Base-by-base conservation (phyloP, 768 basidiomycete species). In the Saitozyma sp. region DNA sequence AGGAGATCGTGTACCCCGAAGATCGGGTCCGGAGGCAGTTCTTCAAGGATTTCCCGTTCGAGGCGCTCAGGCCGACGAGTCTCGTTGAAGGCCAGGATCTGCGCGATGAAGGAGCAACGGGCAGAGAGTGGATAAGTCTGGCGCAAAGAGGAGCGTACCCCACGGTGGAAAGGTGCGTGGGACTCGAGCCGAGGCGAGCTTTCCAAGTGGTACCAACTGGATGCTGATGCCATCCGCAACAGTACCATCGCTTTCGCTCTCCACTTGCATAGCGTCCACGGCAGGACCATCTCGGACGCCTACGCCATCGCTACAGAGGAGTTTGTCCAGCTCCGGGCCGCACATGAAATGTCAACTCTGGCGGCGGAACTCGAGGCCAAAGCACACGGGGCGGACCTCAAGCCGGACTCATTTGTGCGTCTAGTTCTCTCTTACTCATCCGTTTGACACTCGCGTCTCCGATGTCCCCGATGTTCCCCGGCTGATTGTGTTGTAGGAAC, bases 31-130 rank as follows among this genome's bases (percentile, higher is more conserved):
- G 96, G 42, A 83, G 86, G 58, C 90, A 91, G 77, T 98, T 99
- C 83, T 98, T 94, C 83, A 83, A 83, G 48, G 96, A 99, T 82
- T 94, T 96, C 77, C 93, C 96, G 8, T 96, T 96, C 74, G 94
- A 99, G 81, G 89, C 92, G 1, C 90, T 94, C 80, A 84, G 94
- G 49, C 87, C 92, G 1, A 83, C 83, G 9, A 87, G 85, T 10
- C 77, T 99, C 56, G 85, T 90, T 0, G 96, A 99, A 80, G 83
- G 83, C 14, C 42, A 48, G 50, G 68, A 64, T 37, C 63, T 76
- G 8, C 49, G 54, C 8, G 59, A 65, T 54, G 62, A 64, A 48
- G 73, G 67, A 13, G 66, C 78, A 8, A 79, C 74, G 41, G 92
- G 89, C 0, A 67, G 73, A 53, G 80, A 82, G 19, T 99, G 96